Percentiles rank a stretch among this genome's conserved stretches.
phyloP scores from a whole-genome alignment of 1,139 yeast genomes.

The Chernovozyma aurita region DNA sequence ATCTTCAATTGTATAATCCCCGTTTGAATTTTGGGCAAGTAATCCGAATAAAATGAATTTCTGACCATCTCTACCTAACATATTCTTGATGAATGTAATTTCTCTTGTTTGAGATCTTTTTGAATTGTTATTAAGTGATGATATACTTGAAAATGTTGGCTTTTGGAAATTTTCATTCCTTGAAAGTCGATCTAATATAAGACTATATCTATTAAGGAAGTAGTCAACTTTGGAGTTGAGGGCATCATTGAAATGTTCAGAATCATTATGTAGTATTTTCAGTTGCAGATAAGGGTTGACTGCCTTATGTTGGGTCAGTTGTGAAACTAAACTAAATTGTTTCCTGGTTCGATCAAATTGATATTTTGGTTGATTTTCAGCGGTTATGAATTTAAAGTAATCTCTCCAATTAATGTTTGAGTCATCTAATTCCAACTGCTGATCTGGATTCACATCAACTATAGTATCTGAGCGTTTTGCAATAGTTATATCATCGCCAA shows the following conservation, averaged over 20 bases:
- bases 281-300: constrained; percentile 14
- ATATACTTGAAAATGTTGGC: constrained; percentile 37
- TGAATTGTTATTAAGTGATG: constrained; percentile 20
- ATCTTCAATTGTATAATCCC: constrained; percentile 76
- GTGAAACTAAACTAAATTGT: constrained; percentile 45
- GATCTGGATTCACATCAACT: constrained; percentile 18
- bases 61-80: constrained; percentile 78
- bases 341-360: constrained; percentile 61
- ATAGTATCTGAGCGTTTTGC: constrained; percentile 31
- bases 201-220: constrained; percentile 45
- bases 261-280: not conserved
- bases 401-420: constrained; percentile 59
- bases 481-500: constrained; percentile 5
- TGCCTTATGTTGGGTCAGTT: constrained; percentile 13
- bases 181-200: constrained; percentile 64
- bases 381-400: constrained; percentile 63
- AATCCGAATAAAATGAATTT: constrained; percentile 78
- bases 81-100: constrained; percentile 73
- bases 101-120: constrained; percentile 35
- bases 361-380: constrained; percentile 63
- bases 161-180: constrained; percentile 73
- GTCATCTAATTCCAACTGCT: constrained; percentile 4
- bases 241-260: constrained; percentile 4
- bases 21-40: constrained; percentile 58
- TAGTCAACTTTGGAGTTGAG: constrained; percentile 19